Evolutionary conservation across 805 yeast species (phyloP).

Genomic region (Candida sonorensis): DNA sequence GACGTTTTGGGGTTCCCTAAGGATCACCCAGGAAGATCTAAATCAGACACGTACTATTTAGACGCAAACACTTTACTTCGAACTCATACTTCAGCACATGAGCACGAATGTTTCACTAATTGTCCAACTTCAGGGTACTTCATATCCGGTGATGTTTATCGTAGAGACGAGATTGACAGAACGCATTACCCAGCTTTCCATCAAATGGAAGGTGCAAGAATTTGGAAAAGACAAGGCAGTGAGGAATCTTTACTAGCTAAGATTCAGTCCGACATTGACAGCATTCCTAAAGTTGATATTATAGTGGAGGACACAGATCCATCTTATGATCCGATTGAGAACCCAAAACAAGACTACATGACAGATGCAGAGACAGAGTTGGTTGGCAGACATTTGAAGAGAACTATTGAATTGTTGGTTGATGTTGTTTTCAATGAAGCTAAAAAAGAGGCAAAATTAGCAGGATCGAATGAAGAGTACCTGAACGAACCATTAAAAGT

Average conservation of each 20-base stretch:
- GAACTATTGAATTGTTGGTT: conserved; percentile 78
- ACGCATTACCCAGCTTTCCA: conserved; percentile 98
- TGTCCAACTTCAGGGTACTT: conserved; percentile 78
- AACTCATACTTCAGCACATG: conserved; percentile 98
- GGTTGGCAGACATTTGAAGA: conserved; percentile 70
- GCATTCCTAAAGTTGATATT: conserved; percentile 61
- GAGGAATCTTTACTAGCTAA: too few relatives aligned
- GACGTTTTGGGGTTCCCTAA: conserved; percentile 86
- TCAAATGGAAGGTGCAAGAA: conserved; percentile 93
- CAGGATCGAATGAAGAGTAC: conserved; percentile 51
- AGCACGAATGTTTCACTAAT: conserved; percentile 68
- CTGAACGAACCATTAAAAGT: conserved; percentile 71
- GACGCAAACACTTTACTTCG: conserved; percentile 67
- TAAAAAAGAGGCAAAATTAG: conserved; percentile 48
- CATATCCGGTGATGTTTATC: conserved; percentile 91
- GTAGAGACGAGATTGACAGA: conserved; percentile 91
- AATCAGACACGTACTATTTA: conserved; percentile 87
- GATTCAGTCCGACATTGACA: conserved; percentile 51
- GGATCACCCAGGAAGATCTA: conserved; percentile 91
- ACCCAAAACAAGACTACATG: conserved; percentile 82
- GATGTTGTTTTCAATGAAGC: conserved; percentile 77
- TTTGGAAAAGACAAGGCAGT: conserved; percentile 78
- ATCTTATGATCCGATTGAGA: conserved; percentile 42
- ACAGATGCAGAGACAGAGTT: conserved; percentile 60
- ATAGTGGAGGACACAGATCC: conserved; percentile 72